Conservation (phyloP, 768 basidiomycete genomes). For the Lanmaoa pseudosensibilis region DNA sequence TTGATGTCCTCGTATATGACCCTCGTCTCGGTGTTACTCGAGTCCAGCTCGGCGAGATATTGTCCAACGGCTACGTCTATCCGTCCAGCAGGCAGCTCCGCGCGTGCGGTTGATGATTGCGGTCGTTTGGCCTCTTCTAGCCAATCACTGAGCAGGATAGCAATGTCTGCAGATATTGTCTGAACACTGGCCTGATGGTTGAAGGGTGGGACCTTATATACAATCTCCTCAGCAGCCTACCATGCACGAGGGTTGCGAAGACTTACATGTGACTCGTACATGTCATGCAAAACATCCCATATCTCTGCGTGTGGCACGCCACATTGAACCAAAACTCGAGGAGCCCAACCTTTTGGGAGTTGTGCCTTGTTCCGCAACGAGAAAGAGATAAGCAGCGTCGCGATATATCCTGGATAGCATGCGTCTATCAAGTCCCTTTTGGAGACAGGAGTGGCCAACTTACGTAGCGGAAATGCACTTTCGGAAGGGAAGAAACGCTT, state of each 20-base stretch:
- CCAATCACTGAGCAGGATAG: slow-evolving; percentile 79
- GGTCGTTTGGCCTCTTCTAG: slow-evolving; percentile 73
- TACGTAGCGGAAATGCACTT: slow-evolving; percentile 85
- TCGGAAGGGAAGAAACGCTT: slow-evolving; percentile 91
- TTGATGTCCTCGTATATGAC: slow-evolving; percentile 67
- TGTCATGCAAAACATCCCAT: slow-evolving; percentile 82
- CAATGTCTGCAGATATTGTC: slow-evolving; percentile 78
- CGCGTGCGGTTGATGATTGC: slow-evolving; percentile 58
- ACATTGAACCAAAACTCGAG: slow-evolving; percentile 75
- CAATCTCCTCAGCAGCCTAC: slow-evolving; percentile 1
- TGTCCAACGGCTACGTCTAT: slow-evolving; percentile 73
- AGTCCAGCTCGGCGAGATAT: slow-evolving; percentile 70
- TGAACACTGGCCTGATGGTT: slow-evolving; percentile 79
- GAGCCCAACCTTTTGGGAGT: slow-evolving; percentile 78
- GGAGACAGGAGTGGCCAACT: slow-evolving; percentile 27
- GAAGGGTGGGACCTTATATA: slow-evolving; percentile 72
- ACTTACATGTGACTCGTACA: slow-evolving; percentile 85
- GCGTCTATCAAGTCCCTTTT: not conserved
- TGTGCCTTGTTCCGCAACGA: slow-evolving; percentile 57
- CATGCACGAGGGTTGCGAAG: not conserved
- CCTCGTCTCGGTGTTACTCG: slow-evolving; percentile 60
- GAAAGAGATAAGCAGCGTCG: slow-evolving; percentile 74
- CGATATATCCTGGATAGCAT: slow-evolving; percentile 60
- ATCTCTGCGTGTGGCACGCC: slow-evolving; percentile 79
- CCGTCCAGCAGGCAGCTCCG: slow-evolving; percentile 75